Conservation (phyloP, 2,329 filamentous ascomycete genomes). For the Cryphonectria japonica region DNA sequence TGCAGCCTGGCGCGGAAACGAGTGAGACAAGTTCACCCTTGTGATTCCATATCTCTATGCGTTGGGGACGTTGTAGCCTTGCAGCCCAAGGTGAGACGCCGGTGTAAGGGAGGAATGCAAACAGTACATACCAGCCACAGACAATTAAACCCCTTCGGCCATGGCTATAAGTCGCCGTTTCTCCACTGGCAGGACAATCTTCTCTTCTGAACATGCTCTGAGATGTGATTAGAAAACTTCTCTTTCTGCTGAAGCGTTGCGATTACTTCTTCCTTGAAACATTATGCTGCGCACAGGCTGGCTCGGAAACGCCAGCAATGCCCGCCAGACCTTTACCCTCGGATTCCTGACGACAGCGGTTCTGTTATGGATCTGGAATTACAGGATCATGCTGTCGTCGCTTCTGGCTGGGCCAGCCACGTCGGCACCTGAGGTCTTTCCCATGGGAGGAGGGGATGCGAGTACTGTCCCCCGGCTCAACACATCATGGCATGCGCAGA, state of each 20-base stretch:
- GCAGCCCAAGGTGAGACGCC: background rate
- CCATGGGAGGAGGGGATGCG: background rate
- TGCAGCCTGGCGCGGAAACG: background rate
- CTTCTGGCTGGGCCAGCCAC: background rate
- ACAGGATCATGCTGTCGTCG: background rate
- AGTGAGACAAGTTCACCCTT: background rate
- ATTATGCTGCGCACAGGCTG: background rate
- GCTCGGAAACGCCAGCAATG: background rate
- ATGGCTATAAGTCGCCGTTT: background rate
- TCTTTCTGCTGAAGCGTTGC: background rate
- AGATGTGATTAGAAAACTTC: background rate
- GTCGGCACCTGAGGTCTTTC: background rate
- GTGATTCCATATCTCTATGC: background rate
- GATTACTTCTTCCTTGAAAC: background rate
- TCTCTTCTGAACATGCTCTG: background rate
- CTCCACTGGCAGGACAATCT: background rate
- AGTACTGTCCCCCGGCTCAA: slow-evolving; percentile 1
- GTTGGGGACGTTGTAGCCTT: background rate
- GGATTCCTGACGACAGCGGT: background rate
- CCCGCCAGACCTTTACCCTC: background rate
- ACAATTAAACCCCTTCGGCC: background rate
- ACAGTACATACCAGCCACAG: background rate
- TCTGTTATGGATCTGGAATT: slow-evolving; percentile 6
- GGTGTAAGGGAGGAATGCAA: background rate
- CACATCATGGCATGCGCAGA: slow-evolving; percentile 17